Base-by-base conservation (phyloP, 2,329 filamentous ascomycete genomes). In the Ramichloridium luteum region DNA sequence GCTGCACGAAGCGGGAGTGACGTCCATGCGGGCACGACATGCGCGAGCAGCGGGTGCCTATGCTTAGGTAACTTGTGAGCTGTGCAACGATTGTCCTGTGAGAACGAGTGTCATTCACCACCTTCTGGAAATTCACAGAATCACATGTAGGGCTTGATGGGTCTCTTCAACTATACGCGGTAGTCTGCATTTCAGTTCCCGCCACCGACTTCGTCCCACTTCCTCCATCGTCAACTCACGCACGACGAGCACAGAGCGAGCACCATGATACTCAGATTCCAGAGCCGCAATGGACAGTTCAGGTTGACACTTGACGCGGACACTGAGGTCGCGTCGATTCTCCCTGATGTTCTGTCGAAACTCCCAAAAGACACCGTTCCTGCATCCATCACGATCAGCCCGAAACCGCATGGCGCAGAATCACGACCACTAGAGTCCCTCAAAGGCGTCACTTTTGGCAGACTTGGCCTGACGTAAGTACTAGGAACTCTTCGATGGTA, bases 211-310 rank as follows among this genome's bases (percentile, higher is more conserved):
- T 18, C 29, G 15, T 27, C 36, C 27, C 16, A 9, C 30, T 25
- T n/a, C n/a, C 32, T 14, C 20, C 16, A 31, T 15, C 25, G 15
- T 6, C 15, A 27, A 16, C 20, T 28, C 15, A 32, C 20, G 32
- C 34, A 22, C 28, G n/a, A n/a, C n/a, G 16, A 10, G 16, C 22
- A 27, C 36, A 34, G 8, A 6, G 27, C 28, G 32, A 45, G 52
- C 53, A 61, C 53, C 43, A 93, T 93, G 75, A 69, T 93, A 51
- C 67, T 94, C 35, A 75, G 86, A 57, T 81, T 93, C 47, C 78
- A 86, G 50, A 85, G 85, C 55, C 84, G 82, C 43, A 85, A 94
- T 63, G 90, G 90, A 63, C 90, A 90, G 68, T 78, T 86, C 59
- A 80, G 90, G 47, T 67, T 96, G 49, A 81, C 69, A 31, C 72